Evolutionary conservation across 164 flowering plant genomes (phyloP).

Genomic region (Umbellularia californica): DNA sequence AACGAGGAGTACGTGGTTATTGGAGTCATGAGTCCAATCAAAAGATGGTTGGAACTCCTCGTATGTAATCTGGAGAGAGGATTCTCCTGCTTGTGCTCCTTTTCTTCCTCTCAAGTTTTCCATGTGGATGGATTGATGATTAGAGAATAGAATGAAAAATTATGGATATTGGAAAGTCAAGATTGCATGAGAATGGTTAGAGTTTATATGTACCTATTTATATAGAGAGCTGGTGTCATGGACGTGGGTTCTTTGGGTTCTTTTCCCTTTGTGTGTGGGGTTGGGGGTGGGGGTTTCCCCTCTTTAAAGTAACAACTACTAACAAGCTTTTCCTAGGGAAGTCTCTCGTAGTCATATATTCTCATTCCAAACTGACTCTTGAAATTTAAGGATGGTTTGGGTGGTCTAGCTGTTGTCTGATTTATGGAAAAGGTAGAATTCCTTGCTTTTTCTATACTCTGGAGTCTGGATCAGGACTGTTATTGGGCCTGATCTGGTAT

Average conservation of each 20-base stretch:
- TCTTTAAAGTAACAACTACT: background rate
- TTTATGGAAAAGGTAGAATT: slow-evolving; percentile 21
- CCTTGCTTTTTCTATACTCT: slow-evolving; percentile 26
- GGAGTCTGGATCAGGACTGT: too few relatives aligned
- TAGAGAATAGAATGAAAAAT: background rate
- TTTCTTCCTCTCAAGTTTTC: slow-evolving; percentile 12
- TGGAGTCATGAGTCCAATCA: slow-evolving; percentile 25
- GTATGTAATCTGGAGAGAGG: background rate
- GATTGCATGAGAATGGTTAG: background rate
- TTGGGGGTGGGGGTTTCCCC: background rate
- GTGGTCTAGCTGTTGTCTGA: slow-evolving; percentile 1
- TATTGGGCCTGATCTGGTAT: too few relatives aligned
- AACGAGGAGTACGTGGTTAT: slow-evolving; percentile 24
- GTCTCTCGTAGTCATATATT: background rate
- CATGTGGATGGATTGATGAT: slow-evolving; percentile 5
- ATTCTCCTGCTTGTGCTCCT: background rate
- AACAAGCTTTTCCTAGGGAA: slow-evolving; percentile 4
- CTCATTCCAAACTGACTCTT: slow-evolving; percentile 32
- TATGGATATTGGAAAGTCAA: background rate
- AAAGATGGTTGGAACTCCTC: slow-evolving; percentile 25
- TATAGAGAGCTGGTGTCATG: too few relatives aligned
- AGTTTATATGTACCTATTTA: background rate
- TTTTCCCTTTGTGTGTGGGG: background rate
- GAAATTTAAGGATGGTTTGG: background rate
- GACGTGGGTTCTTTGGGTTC: background rate